These are phyloP conservation scores for Kalmusia sp. DNA, from an alignment of 2,329 filamentous ascomycete species.

Conservation along the genomic window DNA sequence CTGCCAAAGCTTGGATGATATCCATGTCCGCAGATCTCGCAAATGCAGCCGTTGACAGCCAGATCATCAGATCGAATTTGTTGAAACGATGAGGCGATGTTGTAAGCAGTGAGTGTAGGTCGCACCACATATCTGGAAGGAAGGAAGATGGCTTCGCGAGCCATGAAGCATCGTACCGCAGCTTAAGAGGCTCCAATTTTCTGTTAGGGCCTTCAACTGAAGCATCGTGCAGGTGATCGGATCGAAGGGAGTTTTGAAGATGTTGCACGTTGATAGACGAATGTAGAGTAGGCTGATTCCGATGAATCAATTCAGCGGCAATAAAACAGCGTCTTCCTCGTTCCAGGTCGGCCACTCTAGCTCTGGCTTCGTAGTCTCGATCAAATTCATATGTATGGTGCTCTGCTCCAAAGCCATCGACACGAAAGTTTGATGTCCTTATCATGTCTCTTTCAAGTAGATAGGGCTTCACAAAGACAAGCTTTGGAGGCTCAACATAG, in stretches of 20 bases:
- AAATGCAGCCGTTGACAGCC: slow-evolving; percentile 36
- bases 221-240: slow-evolving; percentile 12
- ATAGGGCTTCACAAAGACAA: neutral
- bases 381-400: slow-evolving; percentile 28
- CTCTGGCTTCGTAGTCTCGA: slow-evolving; percentile 26
- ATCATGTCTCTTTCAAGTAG: slow-evolving; percentile 37
- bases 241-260: too few species aligned
- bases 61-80: slow-evolving; percentile 31
- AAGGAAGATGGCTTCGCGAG: slow-evolving; percentile 14
- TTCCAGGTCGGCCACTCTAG: neutral
- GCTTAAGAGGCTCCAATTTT: neutral
- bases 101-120: slow-evolving; percentile 23
- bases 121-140: slow-evolving; percentile 28
- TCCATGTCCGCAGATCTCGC: slow-evolving; percentile 26
- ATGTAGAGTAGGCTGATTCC: too few species aligned
- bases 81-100: neutral
- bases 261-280: too few species aligned
- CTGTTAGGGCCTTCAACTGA: too few species aligned
- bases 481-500: slow-evolving; percentile 8
- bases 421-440: slow-evolving; percentile 36
- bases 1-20: slow-evolving; percentile 29
- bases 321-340: slow-evolving; percentile 21
- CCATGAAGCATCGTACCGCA: slow-evolving; percentile 34
- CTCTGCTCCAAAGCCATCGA: slow-evolving; percentile 43
- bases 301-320: slow-evolving; percentile 23